phyloP scores from a whole-genome alignment of 495 filamentous ascomycete genomes.

The Neurospora sp. region DNA sequence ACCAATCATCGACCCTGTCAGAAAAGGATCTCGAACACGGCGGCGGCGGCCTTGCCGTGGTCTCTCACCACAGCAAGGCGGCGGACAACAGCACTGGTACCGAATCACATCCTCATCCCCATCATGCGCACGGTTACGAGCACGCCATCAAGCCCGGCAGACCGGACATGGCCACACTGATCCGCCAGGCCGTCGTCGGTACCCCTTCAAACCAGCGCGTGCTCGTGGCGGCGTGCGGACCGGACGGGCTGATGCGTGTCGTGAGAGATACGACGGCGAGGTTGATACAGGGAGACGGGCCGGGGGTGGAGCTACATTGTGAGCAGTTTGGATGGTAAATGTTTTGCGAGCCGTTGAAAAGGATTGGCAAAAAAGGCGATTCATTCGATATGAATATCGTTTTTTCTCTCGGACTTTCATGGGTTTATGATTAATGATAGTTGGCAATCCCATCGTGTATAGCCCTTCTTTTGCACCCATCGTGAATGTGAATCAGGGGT shows the following conservation, averaged over 20 bases:
- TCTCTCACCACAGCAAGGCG: constrained; percentile 6
- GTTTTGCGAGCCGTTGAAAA: not conserved
- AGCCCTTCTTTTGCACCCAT: not conserved
- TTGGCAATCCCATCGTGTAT: not conserved
- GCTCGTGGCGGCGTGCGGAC: constrained; percentile 43
- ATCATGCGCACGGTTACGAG: not conserved
- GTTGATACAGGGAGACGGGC: constrained; percentile 37
- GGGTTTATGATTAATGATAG: not conserved
- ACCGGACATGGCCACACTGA: constrained; percentile 31
- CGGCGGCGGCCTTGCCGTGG: not conserved
- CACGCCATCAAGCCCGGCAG: constrained; percentile 25
- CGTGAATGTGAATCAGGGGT: not conserved
- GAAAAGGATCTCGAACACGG: constrained; percentile 11
- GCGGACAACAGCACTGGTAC: constrained; percentile 5
- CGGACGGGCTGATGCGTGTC: constrained; percentile 35
- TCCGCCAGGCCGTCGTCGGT: constrained; percentile 30
- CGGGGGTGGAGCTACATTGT: constrained; percentile 43
- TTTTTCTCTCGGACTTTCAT: not conserved
- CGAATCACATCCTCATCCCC: not conserved
- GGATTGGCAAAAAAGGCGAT: not conserved
- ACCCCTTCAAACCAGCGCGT: constrained; percentile 32
- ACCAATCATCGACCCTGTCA: not conserved
- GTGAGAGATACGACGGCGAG: constrained; percentile 41
- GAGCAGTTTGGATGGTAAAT: constrained; percentile 46
- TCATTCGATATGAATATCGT: too few relatives aligned